A percentile compares a stretch with the other conserved stretches of the same genome.
These are phyloP conservation scores for Sclerotinia subarctica DNA, from an alignment of 2,329 filamentous ascomycete genomes.

Conservation along the genomic window DNA sequence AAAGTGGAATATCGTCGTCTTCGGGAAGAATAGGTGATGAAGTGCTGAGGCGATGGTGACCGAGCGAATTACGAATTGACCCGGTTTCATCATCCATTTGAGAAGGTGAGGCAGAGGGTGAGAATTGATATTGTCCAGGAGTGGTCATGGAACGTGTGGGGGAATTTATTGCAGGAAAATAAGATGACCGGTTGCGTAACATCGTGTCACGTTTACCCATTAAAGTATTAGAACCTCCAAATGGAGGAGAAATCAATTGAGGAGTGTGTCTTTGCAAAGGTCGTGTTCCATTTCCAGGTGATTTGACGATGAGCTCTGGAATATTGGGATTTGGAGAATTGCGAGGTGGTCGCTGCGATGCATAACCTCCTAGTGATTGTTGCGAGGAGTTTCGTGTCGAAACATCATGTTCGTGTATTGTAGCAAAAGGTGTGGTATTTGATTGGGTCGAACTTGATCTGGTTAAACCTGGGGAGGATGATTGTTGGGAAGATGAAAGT, in stretches of 20 bases:
- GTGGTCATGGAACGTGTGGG: constrained; percentile 21
- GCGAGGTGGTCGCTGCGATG: constrained; percentile 30
- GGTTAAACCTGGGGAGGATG: constrained; percentile 20
- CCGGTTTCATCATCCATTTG: constrained; percentile 42
- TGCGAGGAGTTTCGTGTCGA: not conserved
- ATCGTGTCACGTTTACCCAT: constrained; percentile 54
- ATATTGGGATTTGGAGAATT: constrained; percentile 38
- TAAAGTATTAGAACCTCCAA: constrained; percentile 44
- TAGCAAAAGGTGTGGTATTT: constrained; percentile 15
- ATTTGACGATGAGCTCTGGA: constrained; percentile 39
- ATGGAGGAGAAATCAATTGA: constrained; percentile 30
- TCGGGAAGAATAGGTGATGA: constrained; percentile 41
- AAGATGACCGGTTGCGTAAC: constrained; percentile 40
- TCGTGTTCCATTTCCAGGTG: constrained; percentile 37
- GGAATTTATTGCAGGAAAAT: constrained; percentile 12
- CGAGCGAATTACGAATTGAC: constrained; percentile 38
- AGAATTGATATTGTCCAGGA: constrained; percentile 28
- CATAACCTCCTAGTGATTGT: constrained; percentile 7
- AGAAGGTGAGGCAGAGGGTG: not conserved
- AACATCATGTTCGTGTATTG: not conserved
- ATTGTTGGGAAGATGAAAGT: constrained; percentile 28
- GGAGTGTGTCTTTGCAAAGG: not conserved
- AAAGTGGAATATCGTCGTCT: constrained; percentile 68
- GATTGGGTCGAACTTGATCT: constrained; percentile 29
- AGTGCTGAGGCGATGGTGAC: not conserved